Evolutionary conservation across 2,329 filamentous ascomycete species (phyloP), one percentile per base, ranked within the genome.

Genomic region (Aureobasidium sp.): DNA sequence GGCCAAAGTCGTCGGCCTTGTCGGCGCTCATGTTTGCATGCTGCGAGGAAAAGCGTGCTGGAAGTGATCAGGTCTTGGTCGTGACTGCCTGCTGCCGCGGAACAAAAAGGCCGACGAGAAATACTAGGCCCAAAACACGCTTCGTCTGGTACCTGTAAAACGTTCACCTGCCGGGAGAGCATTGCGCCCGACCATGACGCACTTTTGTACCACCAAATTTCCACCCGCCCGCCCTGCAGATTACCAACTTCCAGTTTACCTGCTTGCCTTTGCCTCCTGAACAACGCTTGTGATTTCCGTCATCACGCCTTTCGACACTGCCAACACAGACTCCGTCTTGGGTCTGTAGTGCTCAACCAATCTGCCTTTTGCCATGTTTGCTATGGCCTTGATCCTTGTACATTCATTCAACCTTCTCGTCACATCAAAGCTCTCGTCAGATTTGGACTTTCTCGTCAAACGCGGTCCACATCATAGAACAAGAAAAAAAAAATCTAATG

Each of bases 401-500:
- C n/a, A n/a, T n/a, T n/a, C n/a, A n/a, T n/a, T n/a, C 3, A 38
- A 38, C 27, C 27, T 29, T 29, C 27, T 29, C 27, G 27, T 29
- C 27, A 29, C 27, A 4, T 29, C 4, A 4, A 29, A 9, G 4
- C 27, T 29, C 9, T 29, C 27, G 27, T 29, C 27, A 9, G 4
- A 29, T 37, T 37, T 37, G 35, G n/a, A n/a, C 15, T 13, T 37
- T 38, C 4, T n/a, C 17, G 15, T n/a, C 7, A 38, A 38, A 2
- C n/a, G 17, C n/a, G 3, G 17, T n/a, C 37, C 37, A 19, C 9
- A 8, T n/a, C 10, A 25, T 23, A 27, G 49, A 53, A 53, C 35
- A 19, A 58, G 27, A 38, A 58, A 58, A 47, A n/a, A 57, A 49
- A 57, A 35, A 40, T 47, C 55, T 58, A 58, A 58, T 58, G 33